Evolutionary conservation across 2,329 filamentous ascomycete genomes (phyloP), one percentile per base, ranked within the genome.

Genomic region (Phyllosticta citriasiana): DNA sequence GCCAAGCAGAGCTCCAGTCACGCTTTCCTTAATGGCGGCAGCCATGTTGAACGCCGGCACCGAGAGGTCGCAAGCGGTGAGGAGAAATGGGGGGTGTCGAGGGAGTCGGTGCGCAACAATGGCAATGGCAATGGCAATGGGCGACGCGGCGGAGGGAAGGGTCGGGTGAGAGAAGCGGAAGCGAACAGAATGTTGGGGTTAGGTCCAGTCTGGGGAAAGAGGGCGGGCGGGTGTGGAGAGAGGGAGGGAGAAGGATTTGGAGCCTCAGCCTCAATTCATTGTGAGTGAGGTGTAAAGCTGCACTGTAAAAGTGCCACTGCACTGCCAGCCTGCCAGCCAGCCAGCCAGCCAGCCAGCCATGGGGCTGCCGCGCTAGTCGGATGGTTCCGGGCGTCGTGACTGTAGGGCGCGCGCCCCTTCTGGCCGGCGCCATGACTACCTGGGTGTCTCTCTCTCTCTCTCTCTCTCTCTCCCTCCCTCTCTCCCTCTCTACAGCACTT

Each of bases 21-120:
- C 76, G 68, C 74, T 84, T 78, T 92, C 90, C 79, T 91, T 95
- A 73, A 95, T 85, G 64, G 82, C 69, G 52, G 72, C 69, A 19
- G 60, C 60, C 60, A 62, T 62, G 59, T 53, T 57, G 10, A 12
- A 40, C 12, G 14, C 10, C 12, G 8, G 33, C 33, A 40, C 33
- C 1, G 3, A 40, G 14, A 12, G 14, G 33, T 14, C 33, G 14
- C 33, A 16, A 40, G 33, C 33, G 33, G 33, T 40, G 33, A 40
- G 33, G 33, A 16, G 33, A 9, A 40, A 40, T 40, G 33, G 33
- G 33, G 33, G 33, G 30, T 14, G 10, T 12, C 10, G 33, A 40
- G 14, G 14, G 8, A 40, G 33, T 40, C 33, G 33, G 33, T 6
- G 30, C 33, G 9, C 33, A 5, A 40, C 33, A 40, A 40, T 40